phyloP scores from a whole-genome alignment of 768 basidiomycete species.

The Mycena sanguinolenta region DNA sequence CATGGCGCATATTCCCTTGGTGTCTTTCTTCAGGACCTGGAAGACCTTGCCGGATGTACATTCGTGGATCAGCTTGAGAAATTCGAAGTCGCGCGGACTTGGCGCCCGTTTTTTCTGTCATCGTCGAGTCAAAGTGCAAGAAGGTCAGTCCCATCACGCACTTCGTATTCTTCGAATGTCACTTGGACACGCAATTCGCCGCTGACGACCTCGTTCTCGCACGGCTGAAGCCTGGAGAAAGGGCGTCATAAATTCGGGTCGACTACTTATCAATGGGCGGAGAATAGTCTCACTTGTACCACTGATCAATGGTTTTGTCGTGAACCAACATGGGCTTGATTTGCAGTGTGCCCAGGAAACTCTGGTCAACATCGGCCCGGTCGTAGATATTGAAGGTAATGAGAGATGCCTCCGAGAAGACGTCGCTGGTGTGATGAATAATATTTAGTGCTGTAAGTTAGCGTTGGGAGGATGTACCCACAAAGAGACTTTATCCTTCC shows the following conservation, averaged over 20 bases:
- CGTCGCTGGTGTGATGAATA: constrained; percentile 75
- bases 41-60: constrained; percentile 99
- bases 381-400: constrained; percentile 95
- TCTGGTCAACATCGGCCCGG: constrained; percentile 82
- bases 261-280: constrained; percentile 23
- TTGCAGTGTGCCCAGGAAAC: constrained; percentile 91
- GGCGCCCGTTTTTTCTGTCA: constrained; percentile 85
- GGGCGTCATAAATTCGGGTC: constrained; percentile 33
- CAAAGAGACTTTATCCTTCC: constrained; percentile 99
- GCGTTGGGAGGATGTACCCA: too few species aligned
- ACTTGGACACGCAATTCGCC: constrained; percentile 97
- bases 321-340: constrained; percentile 91
- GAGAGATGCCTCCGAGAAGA: constrained; percentile 87
- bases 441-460: constrained; percentile 29
- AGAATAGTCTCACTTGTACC: constrained; percentile 85
- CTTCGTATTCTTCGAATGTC: constrained; percentile 93
- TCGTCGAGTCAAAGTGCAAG: constrained; percentile 31
- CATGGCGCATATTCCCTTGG: constrained; percentile 99
- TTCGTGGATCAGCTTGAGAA: constrained; percentile 97
- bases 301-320: constrained; percentile 95
- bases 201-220: constrained; percentile 85
- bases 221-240: constrained; percentile 73
- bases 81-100: constrained; percentile 97
- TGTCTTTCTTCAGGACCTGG: constrained; percentile 98
- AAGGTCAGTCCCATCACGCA: constrained; percentile 53